Evolutionary conservation across 2,329 filamentous ascomycete species (phyloP).

Genomic region (Nemania sp.): DNA sequence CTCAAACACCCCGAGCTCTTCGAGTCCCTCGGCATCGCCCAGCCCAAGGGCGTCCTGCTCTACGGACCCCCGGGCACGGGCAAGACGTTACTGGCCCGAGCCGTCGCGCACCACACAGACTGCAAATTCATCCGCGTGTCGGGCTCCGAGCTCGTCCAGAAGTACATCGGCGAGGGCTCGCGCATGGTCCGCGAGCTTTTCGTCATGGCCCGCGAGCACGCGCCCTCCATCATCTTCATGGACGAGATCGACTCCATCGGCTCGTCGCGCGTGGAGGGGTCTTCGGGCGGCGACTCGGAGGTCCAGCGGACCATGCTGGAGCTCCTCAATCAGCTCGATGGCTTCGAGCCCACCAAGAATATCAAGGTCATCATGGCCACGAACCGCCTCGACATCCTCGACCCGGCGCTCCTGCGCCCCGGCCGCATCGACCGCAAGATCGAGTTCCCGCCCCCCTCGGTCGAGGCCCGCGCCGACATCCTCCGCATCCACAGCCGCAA

Average conservation of each 20-base stretch:
- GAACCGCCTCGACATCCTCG: conserved; percentile 95
- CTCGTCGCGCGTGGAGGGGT: conserved; percentile 93
- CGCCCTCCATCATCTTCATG: conserved; percentile 99
- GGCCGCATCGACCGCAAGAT: conserved; percentile 98
- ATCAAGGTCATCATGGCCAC: conserved; percentile 99
- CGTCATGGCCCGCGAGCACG: conserved; percentile 98
- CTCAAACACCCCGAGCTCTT: conserved; percentile 98
- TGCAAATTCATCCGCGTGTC: conserved; percentile 99
- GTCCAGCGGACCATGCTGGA: conserved; percentile 99
- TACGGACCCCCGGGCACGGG: conserved; percentile 97
- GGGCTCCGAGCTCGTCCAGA: conserved; percentile 94
- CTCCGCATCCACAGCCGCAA: conserved; percentile 95
- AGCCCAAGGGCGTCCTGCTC: conserved; percentile 94
- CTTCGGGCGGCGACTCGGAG: conserved; percentile 93
- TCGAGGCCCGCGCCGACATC: conserved; percentile 96
- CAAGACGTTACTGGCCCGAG: conserved; percentile 92
- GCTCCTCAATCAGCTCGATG: conserved; percentile 95
- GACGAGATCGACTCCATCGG: conserved; percentile 99
- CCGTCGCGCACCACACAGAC: conserved; percentile 96
- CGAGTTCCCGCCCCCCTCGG: conserved; percentile 95
- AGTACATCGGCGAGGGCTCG: conserved; percentile 98
- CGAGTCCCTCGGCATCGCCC: conserved; percentile 97
- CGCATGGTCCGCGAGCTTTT: conserved; percentile 99
- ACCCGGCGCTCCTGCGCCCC: conserved; percentile 92
- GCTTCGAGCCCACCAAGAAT: conserved; percentile 98